phyloP scores from a whole-genome alignment of 2,329 filamentous ascomycete genomes.

The Sporothrix luriei region DNA sequence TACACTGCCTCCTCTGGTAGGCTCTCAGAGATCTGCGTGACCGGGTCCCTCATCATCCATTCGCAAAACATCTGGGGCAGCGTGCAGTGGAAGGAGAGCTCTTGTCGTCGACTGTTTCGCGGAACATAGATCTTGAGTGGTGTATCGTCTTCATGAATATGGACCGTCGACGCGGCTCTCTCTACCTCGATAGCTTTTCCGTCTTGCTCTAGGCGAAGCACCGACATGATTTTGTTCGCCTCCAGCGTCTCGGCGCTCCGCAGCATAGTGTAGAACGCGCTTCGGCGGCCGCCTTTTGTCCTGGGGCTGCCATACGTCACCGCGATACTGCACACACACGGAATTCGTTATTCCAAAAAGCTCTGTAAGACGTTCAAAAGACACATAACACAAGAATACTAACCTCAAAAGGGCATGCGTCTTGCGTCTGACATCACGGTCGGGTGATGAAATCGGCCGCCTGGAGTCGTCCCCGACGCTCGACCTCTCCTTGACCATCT shows the following conservation, averaged over 20 bases:
- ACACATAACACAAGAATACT: not conserved
- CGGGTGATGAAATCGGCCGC: slow-evolving; percentile 36
- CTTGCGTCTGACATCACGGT: slow-evolving; percentile 40
- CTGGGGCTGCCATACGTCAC: slow-evolving; percentile 39
- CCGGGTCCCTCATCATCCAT: slow-evolving; percentile 44
- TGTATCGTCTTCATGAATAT: slow-evolving; percentile 18
- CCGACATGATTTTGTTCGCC: slow-evolving; percentile 42
- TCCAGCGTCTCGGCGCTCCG: slow-evolving; percentile 38
- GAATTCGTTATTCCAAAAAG: no score
- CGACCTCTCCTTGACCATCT: slow-evolving; percentile 42
- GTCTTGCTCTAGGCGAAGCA: slow-evolving; percentile 40
- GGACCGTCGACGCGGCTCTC: slow-evolving; percentile 6
- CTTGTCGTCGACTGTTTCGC: slow-evolving; percentile 37
- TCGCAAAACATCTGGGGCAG: slow-evolving; percentile 41
- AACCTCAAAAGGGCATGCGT: slow-evolving; percentile 44
- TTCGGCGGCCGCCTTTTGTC: slow-evolving; percentile 21
- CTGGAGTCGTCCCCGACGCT: slow-evolving; percentile 36
- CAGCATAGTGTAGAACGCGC: slow-evolving; percentile 38
- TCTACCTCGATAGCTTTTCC: slow-evolving; percentile 26
- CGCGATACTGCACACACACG: slow-evolving; percentile 35
- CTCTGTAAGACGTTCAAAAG: no score
- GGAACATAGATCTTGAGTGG: slow-evolving; percentile 43
- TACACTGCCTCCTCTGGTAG: not conserved
- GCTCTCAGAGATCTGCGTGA: not conserved
- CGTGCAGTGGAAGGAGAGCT: slow-evolving; percentile 39